Base-by-base conservation (phyloP, 2,329 filamentous ascomycete species). In the Colletotrichum musae region DNA sequence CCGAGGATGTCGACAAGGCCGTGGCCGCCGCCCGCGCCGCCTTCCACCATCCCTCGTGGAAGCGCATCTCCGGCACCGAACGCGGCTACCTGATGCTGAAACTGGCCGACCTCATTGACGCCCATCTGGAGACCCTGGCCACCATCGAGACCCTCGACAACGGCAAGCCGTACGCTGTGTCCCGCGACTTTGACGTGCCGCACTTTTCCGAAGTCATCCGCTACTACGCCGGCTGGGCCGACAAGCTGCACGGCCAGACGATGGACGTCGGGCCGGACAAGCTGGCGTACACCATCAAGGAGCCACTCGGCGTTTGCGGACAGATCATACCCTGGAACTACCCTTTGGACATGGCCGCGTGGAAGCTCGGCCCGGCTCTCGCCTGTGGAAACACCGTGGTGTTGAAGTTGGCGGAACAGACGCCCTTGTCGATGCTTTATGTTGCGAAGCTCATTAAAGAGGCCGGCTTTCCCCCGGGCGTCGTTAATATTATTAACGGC, bases 251-350 rank as follows among this genome's bases (percentile, higher is more conserved):
- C 70, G 93, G 93, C 39, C 89, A 93, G 76, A 91, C 92, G n/a
- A 93, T 95, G 73, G 90, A 92, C 73, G 92, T 91, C 10, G 89
- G 88, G 2, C 86, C 88, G 1, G 81, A 84, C 53, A 95, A 94
- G 80, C 87, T 95, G 71, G 92, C 92, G 2, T 95, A 95, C 77
- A 94, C 92, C 0, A 82, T 94, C 64, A 88, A 91, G 70, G 90
- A 95, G 79, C 93, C 93, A 2, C 82, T 95, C 41, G 93, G 93
- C 47, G 93, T 96, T 0, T 93, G 92, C 73, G 93, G 88, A 13
- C 86, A 87, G 79, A 94, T 95, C 72, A 93, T 94, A 69, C 92
- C 93, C 9, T 95, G 93, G 92, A 95, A 95, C 78, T 94, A 92
- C 73, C 93, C 93, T 1, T 84, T 95, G 1, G 85, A 86, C 21